phyloP scores from a whole-genome alignment of 805 yeast genomes.

The Saturnispora serradocipensis region DNA sequence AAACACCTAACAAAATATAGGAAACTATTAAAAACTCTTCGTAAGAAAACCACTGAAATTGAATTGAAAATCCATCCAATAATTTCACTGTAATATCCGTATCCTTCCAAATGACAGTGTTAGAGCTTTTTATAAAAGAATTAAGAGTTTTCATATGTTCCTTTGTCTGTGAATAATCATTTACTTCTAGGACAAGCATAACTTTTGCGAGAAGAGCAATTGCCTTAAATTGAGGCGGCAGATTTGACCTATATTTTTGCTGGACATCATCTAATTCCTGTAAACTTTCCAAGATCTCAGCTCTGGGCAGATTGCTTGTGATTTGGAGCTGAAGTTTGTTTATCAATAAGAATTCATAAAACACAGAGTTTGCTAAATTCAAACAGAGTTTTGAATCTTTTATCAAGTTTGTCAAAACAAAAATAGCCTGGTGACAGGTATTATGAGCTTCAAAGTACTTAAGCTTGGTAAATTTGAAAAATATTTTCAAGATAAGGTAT shows the following conservation, averaged over 20 bases:
- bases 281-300: slow-evolving; percentile 15
- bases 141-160: slow-evolving; percentile 20
- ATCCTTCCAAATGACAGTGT: slow-evolving; percentile 11
- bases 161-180: slow-evolving; percentile 23
- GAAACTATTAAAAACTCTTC: slow-evolving; percentile 34
- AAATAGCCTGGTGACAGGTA: slow-evolving; percentile 22
- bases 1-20: slow-evolving; percentile 35
- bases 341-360: slow-evolving; percentile 22
- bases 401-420: slow-evolving; percentile 11
- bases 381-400: slow-evolving; percentile 8
- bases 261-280: slow-evolving; percentile 14
- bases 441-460: slow-evolving; percentile 24
- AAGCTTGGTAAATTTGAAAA: slow-evolving; percentile 28
- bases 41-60: slow-evolving; percentile 33
- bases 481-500: slow-evolving; percentile 13
- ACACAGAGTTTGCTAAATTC: slow-evolving; percentile 8
- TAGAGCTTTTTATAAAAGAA: slow-evolving; percentile 17
- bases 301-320: slow-evolving; percentile 24
- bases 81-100: not conserved
- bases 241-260: not conserved
- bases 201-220: slow-evolving; percentile 24
- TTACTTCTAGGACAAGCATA: slow-evolving; percentile 23
- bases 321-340: slow-evolving; percentile 27
- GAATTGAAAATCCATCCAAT: slow-evolving; percentile 16
- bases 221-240: slow-evolving; percentile 29